Evolutionary conservation across 208 protist species (phyloP).

Genomic region (Kentomonas sorsogonicus): DNA sequence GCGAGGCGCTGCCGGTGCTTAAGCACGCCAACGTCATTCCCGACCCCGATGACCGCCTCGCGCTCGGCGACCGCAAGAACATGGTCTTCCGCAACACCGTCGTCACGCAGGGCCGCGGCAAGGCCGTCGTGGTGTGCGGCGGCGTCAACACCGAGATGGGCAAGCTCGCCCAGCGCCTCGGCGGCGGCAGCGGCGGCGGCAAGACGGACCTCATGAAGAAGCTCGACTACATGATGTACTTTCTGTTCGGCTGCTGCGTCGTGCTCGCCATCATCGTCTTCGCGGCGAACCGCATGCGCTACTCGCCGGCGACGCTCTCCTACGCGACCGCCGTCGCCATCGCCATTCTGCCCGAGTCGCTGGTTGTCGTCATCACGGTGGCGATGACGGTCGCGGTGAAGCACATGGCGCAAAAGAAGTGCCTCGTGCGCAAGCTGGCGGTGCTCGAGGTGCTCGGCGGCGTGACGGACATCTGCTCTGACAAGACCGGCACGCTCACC

Average conservation of each 20-base stretch:
- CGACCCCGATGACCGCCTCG: conserved; percentile 57
- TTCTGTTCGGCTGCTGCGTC: conserved; percentile 74
- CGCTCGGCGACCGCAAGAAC: conserved; percentile 88
- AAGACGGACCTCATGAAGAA: conserved; percentile 78
- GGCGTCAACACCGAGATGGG: conserved; percentile 87
- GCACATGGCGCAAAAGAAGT: conserved; percentile 82
- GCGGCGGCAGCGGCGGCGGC: conserved; percentile 24
- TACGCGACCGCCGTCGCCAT: conserved; percentile 83
- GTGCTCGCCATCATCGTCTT: conserved; percentile 77
- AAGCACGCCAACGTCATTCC: conserved; percentile 81
- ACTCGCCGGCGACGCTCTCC: conserved; percentile 49
- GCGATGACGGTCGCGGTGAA: conserved; percentile 82
- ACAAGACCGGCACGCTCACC: conserved; percentile 93
- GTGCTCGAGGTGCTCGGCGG: conserved; percentile 87
- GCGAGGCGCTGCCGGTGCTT: conserved; percentile 81
- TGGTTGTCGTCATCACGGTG: conserved; percentile 78
- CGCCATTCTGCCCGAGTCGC: conserved; percentile 86
- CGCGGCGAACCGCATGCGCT: conserved; percentile 69
- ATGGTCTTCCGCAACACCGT: conserved; percentile 86
- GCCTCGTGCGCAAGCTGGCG: conserved; percentile 76
- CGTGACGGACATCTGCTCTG: conserved; percentile 90
- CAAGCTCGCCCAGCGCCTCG: conserved; percentile 71
- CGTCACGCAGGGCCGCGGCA: conserved; percentile 80
- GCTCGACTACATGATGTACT: conserved; percentile 87
- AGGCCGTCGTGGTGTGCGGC: conserved; percentile 65